A percentile compares a stretch with the other conserved stretches of the same genome.
Evolutionary conservation across 371 early-diverging fungal species (phyloP).

Genomic region (Haplosporangium sp.): DNA sequence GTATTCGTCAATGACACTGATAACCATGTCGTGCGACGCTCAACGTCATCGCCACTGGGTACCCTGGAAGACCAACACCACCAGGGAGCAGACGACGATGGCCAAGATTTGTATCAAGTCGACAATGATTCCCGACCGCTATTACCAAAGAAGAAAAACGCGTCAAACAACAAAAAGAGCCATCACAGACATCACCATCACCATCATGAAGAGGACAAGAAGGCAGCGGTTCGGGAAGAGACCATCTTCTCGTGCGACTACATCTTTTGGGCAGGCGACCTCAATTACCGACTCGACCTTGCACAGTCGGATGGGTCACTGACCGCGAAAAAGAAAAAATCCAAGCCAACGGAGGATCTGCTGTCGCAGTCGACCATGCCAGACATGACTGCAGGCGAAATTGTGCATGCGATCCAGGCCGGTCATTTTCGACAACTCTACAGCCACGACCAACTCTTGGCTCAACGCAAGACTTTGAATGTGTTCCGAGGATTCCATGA

Average conservation of each 20-base stretch:
- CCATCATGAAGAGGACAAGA: background rate
- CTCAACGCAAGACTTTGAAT: conserved; percentile 57
- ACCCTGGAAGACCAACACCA: background rate
- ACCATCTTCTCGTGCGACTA: conserved; percentile 66
- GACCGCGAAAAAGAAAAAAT: conserved; percentile 40
- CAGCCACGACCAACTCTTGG: conserved; percentile 65
- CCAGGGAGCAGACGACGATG: conserved; percentile 17
- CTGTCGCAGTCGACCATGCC: conserved; percentile 39
- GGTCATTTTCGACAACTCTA: conserved; percentile 50
- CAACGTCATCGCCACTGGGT: background rate
- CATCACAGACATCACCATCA: conserved; percentile 1
- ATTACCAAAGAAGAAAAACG: conserved; percentile 17
- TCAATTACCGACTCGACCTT: conserved; percentile 76
- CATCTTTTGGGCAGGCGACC: conserved; percentile 75
- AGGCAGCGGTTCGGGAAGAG: conserved; percentile 28
- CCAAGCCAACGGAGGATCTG: conserved; percentile 27
- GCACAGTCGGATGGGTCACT: conserved; percentile 57
- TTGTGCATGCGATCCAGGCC: conserved; percentile 35
- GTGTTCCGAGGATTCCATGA: conserved; percentile 68
- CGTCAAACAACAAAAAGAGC: background rate
- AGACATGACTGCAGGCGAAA: conserved; percentile 34
- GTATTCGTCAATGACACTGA: conserved; percentile 47
- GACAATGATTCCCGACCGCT: conserved; percentile 39
- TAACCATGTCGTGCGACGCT: conserved; percentile 32
- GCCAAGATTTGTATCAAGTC: conserved; percentile 16